Percentiles rank a stretch among this genome's conserved stretches.
Conservation (phyloP, 805 yeast species). For the Yamadazyma philogaea region DNA sequence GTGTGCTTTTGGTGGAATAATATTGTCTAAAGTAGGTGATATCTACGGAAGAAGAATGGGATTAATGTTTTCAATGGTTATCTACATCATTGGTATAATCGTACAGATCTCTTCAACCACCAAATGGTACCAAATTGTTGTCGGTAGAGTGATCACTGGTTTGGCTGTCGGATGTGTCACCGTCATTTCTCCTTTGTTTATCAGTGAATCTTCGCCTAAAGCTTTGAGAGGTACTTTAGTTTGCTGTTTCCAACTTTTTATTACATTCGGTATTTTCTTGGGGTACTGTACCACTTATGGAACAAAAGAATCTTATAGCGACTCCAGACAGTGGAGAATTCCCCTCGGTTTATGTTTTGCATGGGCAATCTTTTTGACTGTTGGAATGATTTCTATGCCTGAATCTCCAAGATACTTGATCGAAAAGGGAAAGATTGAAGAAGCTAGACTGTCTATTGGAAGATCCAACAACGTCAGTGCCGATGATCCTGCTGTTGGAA, state of each 20-base stretch:
- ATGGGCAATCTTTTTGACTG: constrained; percentile 50
- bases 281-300: constrained; percentile 70
- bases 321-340: constrained; percentile 64
- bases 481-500: constrained; percentile 53
- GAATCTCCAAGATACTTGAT: constrained; percentile 68
- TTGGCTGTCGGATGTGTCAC: constrained; percentile 71
- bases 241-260: constrained; percentile 65
- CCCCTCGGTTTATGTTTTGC: constrained; percentile 56
- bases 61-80: constrained; percentile 48
- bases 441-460: constrained; percentile 55
- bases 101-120: constrained; percentile 55
- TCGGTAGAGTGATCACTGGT: constrained; percentile 67
- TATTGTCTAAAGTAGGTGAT: constrained; percentile 57
- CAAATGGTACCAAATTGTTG: constrained; percentile 60
- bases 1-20: constrained; percentile 70
- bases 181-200: constrained; percentile 63
- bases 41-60: constrained; percentile 58
- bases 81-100: constrained; percentile 59
- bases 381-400: constrained; percentile 58
- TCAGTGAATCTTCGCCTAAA: constrained; percentile 69
- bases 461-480: constrained; percentile 52
- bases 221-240: constrained; percentile 69
- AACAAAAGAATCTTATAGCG: constrained; percentile 40
- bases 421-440: constrained; percentile 46
- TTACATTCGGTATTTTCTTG: constrained; percentile 66